Conservation (phyloP, 2,329 filamentous ascomycete species). For the Calonectria multiphialidica region DNA sequence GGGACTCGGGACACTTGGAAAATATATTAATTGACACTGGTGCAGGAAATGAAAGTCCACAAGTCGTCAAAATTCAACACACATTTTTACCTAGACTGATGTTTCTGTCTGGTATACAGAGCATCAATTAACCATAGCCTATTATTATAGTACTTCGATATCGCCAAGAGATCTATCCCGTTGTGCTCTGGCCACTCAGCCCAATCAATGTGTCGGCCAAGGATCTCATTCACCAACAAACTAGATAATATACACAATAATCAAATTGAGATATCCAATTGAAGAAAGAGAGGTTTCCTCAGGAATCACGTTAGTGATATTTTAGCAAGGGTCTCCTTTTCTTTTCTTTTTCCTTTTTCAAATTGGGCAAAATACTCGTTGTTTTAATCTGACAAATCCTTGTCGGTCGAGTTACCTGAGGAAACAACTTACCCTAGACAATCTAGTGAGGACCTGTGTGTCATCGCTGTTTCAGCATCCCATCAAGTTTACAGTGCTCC, state of each 20-base stretch:
- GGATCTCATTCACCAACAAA: neutral
- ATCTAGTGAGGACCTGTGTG: neutral
- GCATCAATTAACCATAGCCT: neutral
- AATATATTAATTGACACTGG: neutral
- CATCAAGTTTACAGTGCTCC: neutral
- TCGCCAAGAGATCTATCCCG: neutral
- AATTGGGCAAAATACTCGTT: neutral
- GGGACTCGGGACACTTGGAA: neutral
- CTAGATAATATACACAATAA: neutral
- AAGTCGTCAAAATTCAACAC: neutral
- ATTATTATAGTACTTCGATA: neutral
- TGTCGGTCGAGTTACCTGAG: neutral
- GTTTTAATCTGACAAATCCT: neutral
- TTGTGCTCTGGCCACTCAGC: neutral
- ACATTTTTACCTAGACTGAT: neutral
- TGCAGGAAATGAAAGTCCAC: constrained; percentile 1
- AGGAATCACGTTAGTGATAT: neutral
- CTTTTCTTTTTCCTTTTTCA: neutral
- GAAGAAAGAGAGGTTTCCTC: neutral
- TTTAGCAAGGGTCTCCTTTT: neutral
- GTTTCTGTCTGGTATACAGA: neutral
- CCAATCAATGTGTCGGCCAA: too few relatives aligned
- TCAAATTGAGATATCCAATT: neutral
- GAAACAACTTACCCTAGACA: neutral
- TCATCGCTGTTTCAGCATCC: neutral